Evolutionary conservation across 805 yeast species (phyloP), one percentile per base, ranked within the genome.

Genomic region (Starmera caribaea): DNA sequence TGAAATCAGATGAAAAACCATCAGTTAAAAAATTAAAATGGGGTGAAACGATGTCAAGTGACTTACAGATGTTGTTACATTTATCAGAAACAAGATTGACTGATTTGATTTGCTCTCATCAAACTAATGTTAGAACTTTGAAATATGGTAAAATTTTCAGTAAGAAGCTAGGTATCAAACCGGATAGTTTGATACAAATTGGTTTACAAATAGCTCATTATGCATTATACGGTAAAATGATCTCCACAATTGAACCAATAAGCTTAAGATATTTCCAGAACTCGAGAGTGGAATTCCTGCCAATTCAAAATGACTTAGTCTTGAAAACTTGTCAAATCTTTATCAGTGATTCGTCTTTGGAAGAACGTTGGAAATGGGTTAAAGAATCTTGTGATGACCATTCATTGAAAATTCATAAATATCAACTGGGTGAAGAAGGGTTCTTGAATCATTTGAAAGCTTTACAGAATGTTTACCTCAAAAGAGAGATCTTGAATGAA

Each of bases 151-250:
- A 81, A 55, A 76, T 79, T 41, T 73, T 77, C 45, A 85, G 88
- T 46, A 79, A 79, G 50, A 80, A 77, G 44, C 75, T 83, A 77
- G 90, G 88, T 33, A 76, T 78, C 54, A 80, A 86, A 34, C 89
- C 95, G 0, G 97, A 88, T 64, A 90, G 95, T 0, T 81, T 83
- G 65, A 81, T 87, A 32, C 97, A 88, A 59, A 75, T 88, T 75
- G 83, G 92, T 8, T 76, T 88, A 59, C 96, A 88, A 58, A 79
- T 90, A 8, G 86, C 95, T 3, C 89, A 88, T 58, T 88, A 87
- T 58, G 92, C 95, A 0, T 67, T 88, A 34, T 88, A 88, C 52
- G 97, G 97, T 15, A 82, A 80, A 53, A 85, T 85, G 41, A 92
- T 83, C 48, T 83, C 90, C 45, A 81, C 95, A 1, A 81, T 85